These are phyloP conservation scores for Oryza coarctata DNA, from an alignment of 176 grass and related monocot species.

Conservation along the genomic window DNA sequence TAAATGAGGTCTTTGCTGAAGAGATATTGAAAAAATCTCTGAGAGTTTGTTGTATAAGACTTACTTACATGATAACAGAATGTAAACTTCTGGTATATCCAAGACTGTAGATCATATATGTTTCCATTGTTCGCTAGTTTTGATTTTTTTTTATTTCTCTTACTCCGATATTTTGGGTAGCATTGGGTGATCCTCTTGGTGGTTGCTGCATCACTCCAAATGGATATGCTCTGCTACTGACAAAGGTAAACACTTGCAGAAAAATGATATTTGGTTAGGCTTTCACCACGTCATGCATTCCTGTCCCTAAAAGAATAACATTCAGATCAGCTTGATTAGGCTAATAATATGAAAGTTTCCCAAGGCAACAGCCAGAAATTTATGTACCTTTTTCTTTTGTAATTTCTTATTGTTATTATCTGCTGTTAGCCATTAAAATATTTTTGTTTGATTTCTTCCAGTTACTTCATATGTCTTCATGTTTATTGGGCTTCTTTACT, in stretches of 20 bases:
- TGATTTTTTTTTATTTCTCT: slow-evolving; percentile 13
- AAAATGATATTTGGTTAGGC: not conserved
- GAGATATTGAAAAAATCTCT: not conserved
- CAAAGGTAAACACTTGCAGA: slow-evolving; percentile 59
- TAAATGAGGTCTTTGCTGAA: slow-evolving; percentile 3
- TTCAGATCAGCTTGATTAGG: slow-evolving; percentile 12
- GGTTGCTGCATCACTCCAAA: slow-evolving; percentile 89
- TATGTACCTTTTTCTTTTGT: not conserved
- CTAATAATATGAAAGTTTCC: not conserved
- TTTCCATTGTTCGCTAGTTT: slow-evolving; percentile 1
- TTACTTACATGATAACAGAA: slow-evolving; percentile 13
- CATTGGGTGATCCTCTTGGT: slow-evolving; percentile 91
- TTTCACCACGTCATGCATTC: slow-evolving; percentile 13
- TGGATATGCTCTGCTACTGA: slow-evolving; percentile 79
- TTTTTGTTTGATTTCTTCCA: slow-evolving; percentile 6
- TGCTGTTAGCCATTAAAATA: slow-evolving; percentile 15
- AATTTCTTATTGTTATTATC: slow-evolving; percentile 17
- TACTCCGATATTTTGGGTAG: slow-evolving; percentile 37
- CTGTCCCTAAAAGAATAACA: not conserved
- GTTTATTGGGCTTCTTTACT: slow-evolving; percentile 26
- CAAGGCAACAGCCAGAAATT: not conserved
- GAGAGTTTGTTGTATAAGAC: slow-evolving; percentile 3
- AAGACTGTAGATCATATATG: slow-evolving; percentile 8
- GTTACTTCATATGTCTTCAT: slow-evolving; percentile 16
- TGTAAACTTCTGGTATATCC: slow-evolving; percentile 21